Evolutionary conservation across 306 rosid genomes (phyloP), one percentile per base, ranked within the genome.

Genomic region (Cucurbita maxima): DNA sequence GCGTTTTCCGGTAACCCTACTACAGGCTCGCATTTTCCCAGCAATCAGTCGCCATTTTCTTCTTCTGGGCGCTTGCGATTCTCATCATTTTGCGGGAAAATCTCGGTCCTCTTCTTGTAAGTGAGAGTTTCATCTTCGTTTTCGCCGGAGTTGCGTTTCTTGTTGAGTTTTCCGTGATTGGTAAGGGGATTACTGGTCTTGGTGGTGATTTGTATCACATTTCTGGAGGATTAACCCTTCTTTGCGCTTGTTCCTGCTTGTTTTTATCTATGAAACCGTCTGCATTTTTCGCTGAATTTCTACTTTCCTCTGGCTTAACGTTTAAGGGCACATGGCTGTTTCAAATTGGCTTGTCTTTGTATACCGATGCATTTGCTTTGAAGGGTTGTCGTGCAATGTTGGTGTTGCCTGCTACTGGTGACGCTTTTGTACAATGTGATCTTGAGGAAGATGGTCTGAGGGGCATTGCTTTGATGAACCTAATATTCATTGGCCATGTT

Each of bases 311-410:
- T 9, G 96, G 89, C 2, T 54, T 93, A 86, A 79, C 86, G 60
- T 87, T 93, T 10, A 93, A 93, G 83, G 98, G 88, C 0, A 87
- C 92, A 11, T 93, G 98, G 98, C 41, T 93, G 61, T 55, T 93
- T 75, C 98, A 93, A 74, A 71, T 75, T 25, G 96, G 97, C 30
- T 73, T 90, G 76, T 88, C 88, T 30, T 59, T 93, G 80, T 88
- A 87, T 38, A 87, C 96, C 16, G 88, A 93, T 83, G 76, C 75
- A 16, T 90, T 88, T 83, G 87, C 82, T 6, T 44, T 90, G 56
- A 84, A 87, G 76, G 98, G 97, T 73, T 93, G 98, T 82, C 58
- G 58, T 58, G 83, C 81, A 79, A 82, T 90, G 76, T 74, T 81
- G 4, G 10, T 78, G 13, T 72, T 64, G 77, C 72, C 76, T 5